phyloP scores from a whole-genome alignment of 768 basidiomycete species.

The Amanita rimosa region DNA sequence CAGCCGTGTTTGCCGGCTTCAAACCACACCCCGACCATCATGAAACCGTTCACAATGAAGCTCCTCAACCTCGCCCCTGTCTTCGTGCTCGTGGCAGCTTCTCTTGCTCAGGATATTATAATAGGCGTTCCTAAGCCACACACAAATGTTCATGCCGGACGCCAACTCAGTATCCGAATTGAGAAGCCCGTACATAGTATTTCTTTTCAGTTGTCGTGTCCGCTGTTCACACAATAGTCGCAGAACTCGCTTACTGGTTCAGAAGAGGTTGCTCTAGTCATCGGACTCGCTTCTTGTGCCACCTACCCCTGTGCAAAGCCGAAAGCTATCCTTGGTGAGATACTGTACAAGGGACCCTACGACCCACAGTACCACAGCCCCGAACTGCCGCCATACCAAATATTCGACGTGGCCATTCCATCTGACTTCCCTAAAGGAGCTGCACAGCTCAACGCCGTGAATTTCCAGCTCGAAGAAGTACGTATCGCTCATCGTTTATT shows the following conservation, averaged over 20 bases:
- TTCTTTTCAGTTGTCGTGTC: neutral
- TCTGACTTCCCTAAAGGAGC: constrained; percentile 14
- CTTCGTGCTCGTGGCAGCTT: constrained; percentile 15
- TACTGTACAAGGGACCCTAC: constrained; percentile 36
- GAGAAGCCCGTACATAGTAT: constrained; percentile 34
- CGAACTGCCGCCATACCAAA: constrained; percentile 28
- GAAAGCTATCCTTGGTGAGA: constrained; percentile 14
- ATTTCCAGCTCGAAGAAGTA: constrained; percentile 29
- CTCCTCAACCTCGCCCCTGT: neutral
- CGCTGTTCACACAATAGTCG: neutral
- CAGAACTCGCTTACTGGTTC: constrained; percentile 27
- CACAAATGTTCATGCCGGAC: constrained; percentile 23
- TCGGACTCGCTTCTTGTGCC: constrained; percentile 28
- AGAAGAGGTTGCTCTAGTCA: constrained; percentile 32
- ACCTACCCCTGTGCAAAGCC: constrained; percentile 12
- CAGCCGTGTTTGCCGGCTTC: no score
- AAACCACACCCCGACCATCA: no score
- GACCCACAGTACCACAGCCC: constrained; percentile 20
- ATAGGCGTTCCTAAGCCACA: constrained; percentile 31
- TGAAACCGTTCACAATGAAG: neutral
- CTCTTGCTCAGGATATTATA: constrained; percentile 26
- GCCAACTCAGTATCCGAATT: constrained; percentile 29
- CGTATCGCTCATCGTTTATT: constrained; percentile 10
- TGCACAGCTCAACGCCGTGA: constrained; percentile 24
- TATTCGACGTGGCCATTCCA: constrained; percentile 32